Base-by-base conservation (phyloP, 2,329 filamentous ascomycete genomes). In the Beauveria brongniartii region DNA sequence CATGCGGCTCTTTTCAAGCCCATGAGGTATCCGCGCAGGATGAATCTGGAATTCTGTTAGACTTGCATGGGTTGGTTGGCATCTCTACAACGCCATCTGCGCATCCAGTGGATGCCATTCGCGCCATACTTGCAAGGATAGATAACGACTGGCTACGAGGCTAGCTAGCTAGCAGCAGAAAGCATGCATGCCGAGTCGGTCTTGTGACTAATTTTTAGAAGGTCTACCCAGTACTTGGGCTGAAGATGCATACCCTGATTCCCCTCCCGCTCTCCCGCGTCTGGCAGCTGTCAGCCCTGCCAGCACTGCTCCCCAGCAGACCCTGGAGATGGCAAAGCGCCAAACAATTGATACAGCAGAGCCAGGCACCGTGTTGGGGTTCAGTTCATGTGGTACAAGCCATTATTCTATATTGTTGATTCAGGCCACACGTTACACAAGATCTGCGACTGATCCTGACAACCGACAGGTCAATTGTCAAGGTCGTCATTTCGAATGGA, bases 41-140 rank as follows among this genome's bases (percentile, higher is more conserved):
- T 9, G 24, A 5, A 9, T n/a, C 8, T 16, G 16, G 14, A 24
- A 55, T 55, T 12, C n/a, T 20, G 26, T 26, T 47, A 10, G 5
- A 47, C 16, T 28, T 57, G 30, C 56, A 59, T 51, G 56, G 37
- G 56, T 22, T 16, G 34, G 34, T 16, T 14, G 46, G 34, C 47
- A 59, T 51, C 56, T 52, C 37, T 59, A 24, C 47, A 48, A 59
- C 47, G 37, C 34, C 56, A 59, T 44, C 34, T 56, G 40, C 26
- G 47, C 22, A 26, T 40, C 9, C 56, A 50, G 56, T 59, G 56
- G 47, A 24, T 44, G 47, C 22, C 37, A 44, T 52, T 52, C 22
- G 37, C 34, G 24, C 37, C 56, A 44, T 48, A 12, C 22, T 34
- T 43, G 56, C 56, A 59, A 59, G 56, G 56, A 59, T 59, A 52